Evolutionary conservation across 2,329 filamentous ascomycete species (phyloP), one percentile per base, ranked within the genome.

Genomic region (Fusarium paranaense): DNA sequence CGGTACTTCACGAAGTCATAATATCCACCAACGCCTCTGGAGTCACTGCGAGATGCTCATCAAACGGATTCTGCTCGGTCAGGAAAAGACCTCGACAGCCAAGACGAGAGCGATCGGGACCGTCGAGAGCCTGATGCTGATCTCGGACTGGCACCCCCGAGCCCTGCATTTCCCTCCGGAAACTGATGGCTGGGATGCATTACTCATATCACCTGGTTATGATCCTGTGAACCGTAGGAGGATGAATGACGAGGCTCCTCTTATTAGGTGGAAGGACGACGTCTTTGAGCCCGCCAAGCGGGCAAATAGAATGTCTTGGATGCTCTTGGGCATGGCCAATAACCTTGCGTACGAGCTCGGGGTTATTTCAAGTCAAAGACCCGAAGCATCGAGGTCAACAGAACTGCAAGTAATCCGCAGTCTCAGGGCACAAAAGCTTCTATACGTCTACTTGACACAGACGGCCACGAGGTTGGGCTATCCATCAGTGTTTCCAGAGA

Each of bases 241-340:
- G 11, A 68, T 60, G 8, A 69, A 78, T 6, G 61, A 76, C 4
- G 75, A 79, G 37, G 70, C 67, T 0, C 73, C 73, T 0, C 73
- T 78, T 0, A 73, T 78, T 35, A 68, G 77, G 0, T 79, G 77
- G 77, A 58, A 71, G 1, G 71, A 78, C 9, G 77, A 79, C 25
- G 77, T 78, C 3, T 78, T 79, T 38, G 70, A 78, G 11, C 77
- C 77, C 2, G 75, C 77, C 0, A 76, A 78, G 40, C 52, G 77
- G 38, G 74, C 77, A 0, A 76, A 78, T 8, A 67, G 76, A 32
- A 79, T 78, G 77, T 79, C 77, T 1, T 79, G 76, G 77, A 78
- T 79, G 77, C 73, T 79, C 2, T 27, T 79, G 0, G 77, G 77
- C 2, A 67, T 76, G 62, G 77, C 77, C 0, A 72, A 64, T 6